Evolutionary conservation across 495 filamentous ascomycete genomes (phyloP).

Genomic region (Aspergillus panamensis): DNA sequence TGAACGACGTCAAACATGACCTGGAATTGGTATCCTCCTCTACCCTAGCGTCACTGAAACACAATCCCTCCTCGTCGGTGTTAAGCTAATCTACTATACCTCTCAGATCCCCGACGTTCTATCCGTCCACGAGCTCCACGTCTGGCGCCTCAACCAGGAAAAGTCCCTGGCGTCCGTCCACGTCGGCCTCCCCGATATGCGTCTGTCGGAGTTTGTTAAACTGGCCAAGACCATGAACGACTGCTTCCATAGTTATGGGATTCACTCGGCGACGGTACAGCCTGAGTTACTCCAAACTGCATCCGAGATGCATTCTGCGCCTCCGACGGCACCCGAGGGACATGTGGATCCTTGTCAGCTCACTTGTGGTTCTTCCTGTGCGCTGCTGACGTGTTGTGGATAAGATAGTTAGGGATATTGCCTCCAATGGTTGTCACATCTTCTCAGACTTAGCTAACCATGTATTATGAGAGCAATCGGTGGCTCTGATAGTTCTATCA

Average conservation of each 20-base stretch:
- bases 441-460: too few species aligned
- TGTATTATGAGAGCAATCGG: too few species aligned
- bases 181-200: slow-evolving; percentile 36
- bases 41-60: neutral
- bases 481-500: too few species aligned
- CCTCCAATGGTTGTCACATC: too few species aligned
- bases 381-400: slow-evolving; percentile 35
- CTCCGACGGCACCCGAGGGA: neutral
- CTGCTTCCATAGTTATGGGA: slow-evolving; percentile 52
- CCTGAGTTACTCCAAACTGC: slow-evolving; percentile 30
- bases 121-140: slow-evolving; percentile 50
- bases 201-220: slow-evolving; percentile 35
- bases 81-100: neutral
- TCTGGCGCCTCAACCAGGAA: slow-evolving; percentile 51
- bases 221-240: slow-evolving; percentile 44
- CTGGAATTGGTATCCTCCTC: slow-evolving; percentile 39
- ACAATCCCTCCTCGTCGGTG: neutral
- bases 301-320: neutral
- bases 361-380: slow-evolving; percentile 32
- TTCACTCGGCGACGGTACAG: slow-evolving; percentile 49
- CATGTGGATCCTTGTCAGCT: slow-evolving; percentile 29
- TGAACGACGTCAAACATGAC: slow-evolving; percentile 76
- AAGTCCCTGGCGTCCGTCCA: slow-evolving; percentile 50
- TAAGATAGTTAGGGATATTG: too few species aligned
- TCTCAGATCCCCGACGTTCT: slow-evolving; percentile 41